A percentile compares a stretch with the other conserved stretches of the same genome.
Evolutionary conservation across 2,329 filamentous ascomycete species (phyloP).

Genomic region (Teratosphaeria zuluensis): DNA sequence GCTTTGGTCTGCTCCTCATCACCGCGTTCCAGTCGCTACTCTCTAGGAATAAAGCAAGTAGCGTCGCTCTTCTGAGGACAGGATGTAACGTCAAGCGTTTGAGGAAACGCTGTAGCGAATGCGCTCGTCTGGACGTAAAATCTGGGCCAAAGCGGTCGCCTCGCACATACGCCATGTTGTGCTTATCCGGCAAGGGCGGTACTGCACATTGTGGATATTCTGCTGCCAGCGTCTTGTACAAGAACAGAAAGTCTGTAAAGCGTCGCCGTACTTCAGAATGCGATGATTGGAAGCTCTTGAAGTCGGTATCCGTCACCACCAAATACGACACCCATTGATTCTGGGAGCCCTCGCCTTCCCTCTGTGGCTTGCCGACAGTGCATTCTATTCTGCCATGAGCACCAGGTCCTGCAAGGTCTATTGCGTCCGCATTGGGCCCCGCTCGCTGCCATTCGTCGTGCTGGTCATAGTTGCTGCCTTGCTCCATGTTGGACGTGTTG

Average conservation of each 20-base stretch:
- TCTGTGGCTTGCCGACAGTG: slow-evolving; percentile 70
- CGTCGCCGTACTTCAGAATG: slow-evolving; percentile 73
- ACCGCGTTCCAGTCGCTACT: slow-evolving; percentile 93
- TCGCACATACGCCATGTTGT: slow-evolving; percentile 97
- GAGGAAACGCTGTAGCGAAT: slow-evolving; percentile 86
- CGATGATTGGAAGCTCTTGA: slow-evolving; percentile 80
- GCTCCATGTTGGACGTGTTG: slow-evolving; percentile 16
- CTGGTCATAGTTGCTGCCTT: slow-evolving; percentile 50
- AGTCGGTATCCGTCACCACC: slow-evolving; percentile 86
- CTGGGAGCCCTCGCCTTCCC: slow-evolving; percentile 94
- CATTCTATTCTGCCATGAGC: slow-evolving; percentile 70
- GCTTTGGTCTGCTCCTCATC: slow-evolving; percentile 68
- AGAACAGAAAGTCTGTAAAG: slow-evolving; percentile 95
- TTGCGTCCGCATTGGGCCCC: slow-evolving; percentile 41
- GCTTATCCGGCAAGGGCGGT: slow-evolving; percentile 91
- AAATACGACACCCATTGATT: slow-evolving; percentile 95
- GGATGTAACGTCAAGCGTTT: slow-evolving; percentile 80
- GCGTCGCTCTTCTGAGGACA: slow-evolving; percentile 68
- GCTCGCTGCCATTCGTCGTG: slow-evolving; percentile 64
- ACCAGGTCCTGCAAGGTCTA: slow-evolving; percentile 55
- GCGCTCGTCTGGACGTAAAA: slow-evolving; percentile 79
- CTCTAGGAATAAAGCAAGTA: slow-evolving; percentile 85
- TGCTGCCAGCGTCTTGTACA: slow-evolving; percentile 79
- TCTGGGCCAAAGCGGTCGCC: slow-evolving; percentile 91
- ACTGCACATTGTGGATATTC: slow-evolving; percentile 90